Evolutionary conservation across 257 asterid species (phyloP).

Genomic region (Nicotiana benthamiana): DNA sequence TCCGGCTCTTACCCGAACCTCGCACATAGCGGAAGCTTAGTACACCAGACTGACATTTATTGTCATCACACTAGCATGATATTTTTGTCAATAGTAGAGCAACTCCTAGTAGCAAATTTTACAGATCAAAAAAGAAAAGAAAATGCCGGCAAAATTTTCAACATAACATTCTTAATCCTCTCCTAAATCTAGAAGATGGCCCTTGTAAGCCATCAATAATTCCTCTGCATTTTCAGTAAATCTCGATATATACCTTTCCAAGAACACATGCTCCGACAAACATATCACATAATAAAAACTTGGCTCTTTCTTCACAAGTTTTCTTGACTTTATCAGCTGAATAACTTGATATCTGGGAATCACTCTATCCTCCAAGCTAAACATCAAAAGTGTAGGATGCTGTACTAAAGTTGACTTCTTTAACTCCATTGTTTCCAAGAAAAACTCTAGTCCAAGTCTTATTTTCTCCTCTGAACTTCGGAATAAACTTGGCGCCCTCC

Average conservation of each 20-base stretch:
- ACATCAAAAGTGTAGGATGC: slow-evolving; percentile 6
- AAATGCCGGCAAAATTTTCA: neutral
- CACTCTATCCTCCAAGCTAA: slow-evolving; percentile 20
- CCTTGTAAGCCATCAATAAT: slow-evolving; percentile 7
- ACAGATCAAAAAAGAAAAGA: neutral
- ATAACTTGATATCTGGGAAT: slow-evolving; percentile 22
- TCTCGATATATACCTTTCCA: slow-evolving; percentile 15
- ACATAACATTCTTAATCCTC: neutral
- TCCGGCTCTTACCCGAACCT: no score
- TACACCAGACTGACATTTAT: no score
- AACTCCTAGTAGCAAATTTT: no score
- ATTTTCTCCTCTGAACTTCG: slow-evolving; percentile 16
- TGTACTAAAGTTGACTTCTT: slow-evolving; percentile 6
- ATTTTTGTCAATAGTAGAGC: no score
- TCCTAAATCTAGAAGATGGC: slow-evolving; percentile 2
- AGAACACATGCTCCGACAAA: slow-evolving; percentile 11
- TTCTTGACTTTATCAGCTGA: slow-evolving; percentile 7
- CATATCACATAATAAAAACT: neutral
- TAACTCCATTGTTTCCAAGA: slow-evolving; percentile 10
- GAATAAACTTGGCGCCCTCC: slow-evolving; percentile 9
- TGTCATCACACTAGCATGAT: no score
- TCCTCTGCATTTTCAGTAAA: slow-evolving; percentile 16
- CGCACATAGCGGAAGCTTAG: no score
- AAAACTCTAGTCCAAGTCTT: slow-evolving; percentile 15
- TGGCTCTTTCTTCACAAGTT: slow-evolving; percentile 18